Base-by-base conservation (phyloP, 2,329 filamentous ascomycete genomes). In the Aureobasidium melanogenum region DNA sequence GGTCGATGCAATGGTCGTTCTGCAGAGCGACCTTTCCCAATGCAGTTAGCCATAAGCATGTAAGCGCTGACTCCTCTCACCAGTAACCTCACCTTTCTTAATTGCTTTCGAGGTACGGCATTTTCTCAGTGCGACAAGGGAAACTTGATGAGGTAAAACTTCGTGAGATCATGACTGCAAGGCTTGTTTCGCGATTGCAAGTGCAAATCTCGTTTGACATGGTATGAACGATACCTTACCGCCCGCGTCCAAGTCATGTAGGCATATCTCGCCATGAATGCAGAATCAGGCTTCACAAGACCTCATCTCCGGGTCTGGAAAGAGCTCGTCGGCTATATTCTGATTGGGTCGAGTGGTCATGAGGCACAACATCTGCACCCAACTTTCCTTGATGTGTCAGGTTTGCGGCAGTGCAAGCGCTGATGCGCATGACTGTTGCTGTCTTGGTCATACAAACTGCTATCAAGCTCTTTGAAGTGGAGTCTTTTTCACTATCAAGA, bases 371-470 rank as follows among this genome's bases (percentile, higher is more conserved):
- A 43, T 55, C 22, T 55, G 38, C 51, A 55, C 22, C n/a, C n/a
- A 19, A 1, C 6, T 28, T 28, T 9, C 32, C 43, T 38, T 58
- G 41, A 38, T 22, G 17, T 47, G 22, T 14, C 43, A 10, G 36
- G 30, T 19, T 15, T 58, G 26, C 52, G 52, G 52, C 52, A 36
- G n/a, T 19, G 39, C 52, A 56, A 56, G 52, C 52, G 52, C 52
- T 44, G 41, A 58, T 47, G 30, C n/a, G 32, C 55, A 44, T n/a
- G n/a, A 34, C 7, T 34, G 26, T 34, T 46, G 19, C 39, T 44
- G 15, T 22, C 28, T 34, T 4, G 2, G 39, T 32, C 38, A n/a
- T 34, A 34, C 39, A 34, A 34, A 34, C 0, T 32, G 26, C n/a
- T 6, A 5, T 46, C n/a, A 56, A 44, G 38, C 52, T 56, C 39